phyloP scores from a whole-genome alignment of 257 asterid species.

The Ligustrum vulgare region DNA sequence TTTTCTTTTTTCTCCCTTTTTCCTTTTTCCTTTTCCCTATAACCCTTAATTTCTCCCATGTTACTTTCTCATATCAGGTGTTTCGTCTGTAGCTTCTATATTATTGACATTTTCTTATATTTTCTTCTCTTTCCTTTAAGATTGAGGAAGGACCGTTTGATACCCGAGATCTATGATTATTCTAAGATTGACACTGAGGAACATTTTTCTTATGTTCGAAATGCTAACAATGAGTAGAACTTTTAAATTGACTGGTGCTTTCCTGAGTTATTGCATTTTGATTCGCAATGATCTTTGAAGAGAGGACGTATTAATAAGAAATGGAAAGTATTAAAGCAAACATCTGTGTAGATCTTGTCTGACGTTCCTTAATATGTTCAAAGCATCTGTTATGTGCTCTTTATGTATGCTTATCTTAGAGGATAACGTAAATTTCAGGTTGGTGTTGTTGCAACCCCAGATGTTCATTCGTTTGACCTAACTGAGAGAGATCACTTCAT shows the following conservation, averaged over 20 bases:
- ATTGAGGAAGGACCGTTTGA: conserved; percentile 16
- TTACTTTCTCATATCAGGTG: conserved; percentile 7
- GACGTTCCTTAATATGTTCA: neutral
- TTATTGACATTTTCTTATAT: conserved; percentile 12
- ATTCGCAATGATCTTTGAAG: neutral
- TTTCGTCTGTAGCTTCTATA: neutral
- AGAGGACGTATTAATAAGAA: neutral
- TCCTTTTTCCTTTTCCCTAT: neutral
- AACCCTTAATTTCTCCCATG: conserved; percentile 3
- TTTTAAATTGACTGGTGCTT: conserved; percentile 5
- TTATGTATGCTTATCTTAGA: conserved; percentile 6
- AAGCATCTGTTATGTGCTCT: neutral
- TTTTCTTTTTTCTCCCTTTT: neutral
- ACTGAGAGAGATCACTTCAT: conserved; percentile 87
- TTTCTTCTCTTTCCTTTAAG: conserved; percentile 16
- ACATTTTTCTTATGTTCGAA: conserved; percentile 2
- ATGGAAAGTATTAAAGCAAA: neutral
- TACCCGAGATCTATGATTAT: conserved; percentile 9
- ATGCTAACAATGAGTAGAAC: conserved; percentile 6
- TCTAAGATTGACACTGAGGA: conserved; percentile 7
- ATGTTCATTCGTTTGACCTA: conserved; percentile 86
- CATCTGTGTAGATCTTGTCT: neutral
- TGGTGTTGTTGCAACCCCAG: conserved; percentile 87
- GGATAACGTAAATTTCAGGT: conserved; percentile 55
- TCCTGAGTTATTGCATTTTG: conserved; percentile 2